A percentile compares a stretch with the other conserved stretches of the same genome.
Evolutionary conservation across 1,284 basidiomycete genomes (phyloP).

Genomic region (Melampsora larici-populina): DNA sequence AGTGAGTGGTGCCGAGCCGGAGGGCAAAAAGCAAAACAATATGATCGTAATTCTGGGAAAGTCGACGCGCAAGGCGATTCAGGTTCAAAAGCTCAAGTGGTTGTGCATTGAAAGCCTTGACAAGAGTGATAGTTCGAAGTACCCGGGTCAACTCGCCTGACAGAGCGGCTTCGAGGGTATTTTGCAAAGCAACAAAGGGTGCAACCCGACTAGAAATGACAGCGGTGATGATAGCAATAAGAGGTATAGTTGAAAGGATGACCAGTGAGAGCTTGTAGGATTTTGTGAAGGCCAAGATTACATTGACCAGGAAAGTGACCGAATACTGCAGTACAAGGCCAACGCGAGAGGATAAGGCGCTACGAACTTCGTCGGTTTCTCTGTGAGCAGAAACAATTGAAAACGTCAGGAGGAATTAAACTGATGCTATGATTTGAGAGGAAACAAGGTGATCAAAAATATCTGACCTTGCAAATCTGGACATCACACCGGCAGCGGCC

Average conservation of each 20-base stretch:
- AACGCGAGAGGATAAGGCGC: constrained; percentile 72
- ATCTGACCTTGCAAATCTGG: constrained; percentile 79
- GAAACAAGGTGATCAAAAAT: not conserved
- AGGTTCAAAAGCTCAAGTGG: constrained; percentile 63
- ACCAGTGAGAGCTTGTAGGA: constrained; percentile 83
- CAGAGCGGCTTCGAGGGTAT: constrained; percentile 66
- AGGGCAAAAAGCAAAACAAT: constrained; percentile 73
- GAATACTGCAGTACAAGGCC: constrained; percentile 76
- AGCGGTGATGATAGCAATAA: constrained; percentile 58
- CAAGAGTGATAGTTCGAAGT: constrained; percentile 74
- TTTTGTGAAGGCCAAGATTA: constrained; percentile 74
- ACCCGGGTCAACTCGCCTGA: constrained; percentile 77
- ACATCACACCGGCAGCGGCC: constrained; percentile 89
- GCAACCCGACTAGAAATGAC: constrained; percentile 57
- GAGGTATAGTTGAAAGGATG: constrained; percentile 83
- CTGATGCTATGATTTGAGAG: not conserved
- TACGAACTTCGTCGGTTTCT: constrained; percentile 88
- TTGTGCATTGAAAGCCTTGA: constrained; percentile 92
- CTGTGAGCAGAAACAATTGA: constrained; percentile 57
- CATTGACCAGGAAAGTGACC: constrained; percentile 72
- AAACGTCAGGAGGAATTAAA: not conserved
- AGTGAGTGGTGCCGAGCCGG: constrained; percentile 68
- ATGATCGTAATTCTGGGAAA: constrained; percentile 56
- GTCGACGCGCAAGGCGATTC: constrained; percentile 58
- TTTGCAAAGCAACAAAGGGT: constrained; percentile 68